These are phyloP conservation scores for Myxozyma lipomycoides DNA, from an alignment of 805 yeast genomes.

Conservation along the genomic window DNA sequence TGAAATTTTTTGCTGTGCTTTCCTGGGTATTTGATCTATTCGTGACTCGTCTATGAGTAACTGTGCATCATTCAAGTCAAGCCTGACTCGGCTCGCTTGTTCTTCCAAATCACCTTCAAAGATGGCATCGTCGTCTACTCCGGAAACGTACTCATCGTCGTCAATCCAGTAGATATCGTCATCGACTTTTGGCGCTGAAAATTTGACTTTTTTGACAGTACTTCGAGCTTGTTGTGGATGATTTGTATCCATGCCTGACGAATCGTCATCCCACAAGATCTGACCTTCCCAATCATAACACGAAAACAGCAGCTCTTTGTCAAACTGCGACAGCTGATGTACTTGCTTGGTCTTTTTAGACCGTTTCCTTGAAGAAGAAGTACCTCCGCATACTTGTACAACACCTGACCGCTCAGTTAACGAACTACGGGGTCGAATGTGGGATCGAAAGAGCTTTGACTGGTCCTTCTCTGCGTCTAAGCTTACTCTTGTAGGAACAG, in stretches of 20 bases:
- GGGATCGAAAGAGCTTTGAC: constrained; percentile 36
- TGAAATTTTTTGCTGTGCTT: constrained; percentile 41
- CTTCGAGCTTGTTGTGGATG: not conserved
- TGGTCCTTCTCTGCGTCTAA: constrained; percentile 65
- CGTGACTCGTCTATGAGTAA: constrained; percentile 53
- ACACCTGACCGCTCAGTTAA: constrained; percentile 21
- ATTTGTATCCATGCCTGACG: constrained; percentile 5
- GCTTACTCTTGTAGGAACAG: constrained; percentile 51
- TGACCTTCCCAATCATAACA: constrained; percentile 29
- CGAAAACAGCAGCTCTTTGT: constrained; percentile 23
- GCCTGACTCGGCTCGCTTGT: constrained; percentile 36
- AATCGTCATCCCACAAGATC: constrained; percentile 23
- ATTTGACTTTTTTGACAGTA: not conserved
- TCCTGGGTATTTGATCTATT: constrained; percentile 4
- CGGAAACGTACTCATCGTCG: constrained; percentile 36
- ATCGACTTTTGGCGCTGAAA: constrained; percentile 10
- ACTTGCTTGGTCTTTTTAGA: constrained; percentile 3
- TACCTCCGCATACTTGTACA: constrained; percentile 3
- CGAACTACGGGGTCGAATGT: constrained; percentile 11
- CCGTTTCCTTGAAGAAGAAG: constrained; percentile 1
- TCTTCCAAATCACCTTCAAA: constrained; percentile 56
- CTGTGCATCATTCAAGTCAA: constrained; percentile 86
- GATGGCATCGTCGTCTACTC: constrained; percentile 56
- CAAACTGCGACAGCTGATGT: constrained; percentile 8
- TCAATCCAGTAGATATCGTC: constrained; percentile 22